Evolutionary conservation across 331 rosid species (phyloP).

Genomic region (Dryas integrifolia): DNA sequence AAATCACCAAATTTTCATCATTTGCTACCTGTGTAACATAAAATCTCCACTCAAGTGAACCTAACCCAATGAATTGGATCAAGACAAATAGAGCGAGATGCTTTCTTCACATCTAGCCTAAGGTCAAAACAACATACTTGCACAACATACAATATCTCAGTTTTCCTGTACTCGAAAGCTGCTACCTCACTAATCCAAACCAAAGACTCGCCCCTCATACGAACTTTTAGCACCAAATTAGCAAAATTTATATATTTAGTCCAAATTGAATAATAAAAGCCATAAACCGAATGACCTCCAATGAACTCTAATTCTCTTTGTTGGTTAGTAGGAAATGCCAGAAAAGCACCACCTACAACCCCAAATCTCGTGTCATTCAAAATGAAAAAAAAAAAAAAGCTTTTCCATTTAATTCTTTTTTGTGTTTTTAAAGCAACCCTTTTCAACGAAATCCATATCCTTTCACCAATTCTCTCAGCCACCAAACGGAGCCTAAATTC

Average conservation of each 20-base stretch:
- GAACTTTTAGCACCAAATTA: not conserved
- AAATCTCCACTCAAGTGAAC: not conserved
- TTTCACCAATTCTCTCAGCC: constrained; percentile 14
- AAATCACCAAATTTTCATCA: not conserved
- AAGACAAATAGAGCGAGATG: no score
- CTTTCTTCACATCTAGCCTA: not conserved
- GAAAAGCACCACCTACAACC: not conserved
- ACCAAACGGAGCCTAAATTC: constrained; percentile 1
- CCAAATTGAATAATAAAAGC: not conserved
- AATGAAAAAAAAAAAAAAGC: not conserved
- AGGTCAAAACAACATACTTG: not conserved
- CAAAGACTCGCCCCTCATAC: not conserved
- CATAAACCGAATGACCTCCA: not conserved
- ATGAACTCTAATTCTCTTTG: not conserved
- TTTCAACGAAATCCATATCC: not conserved
- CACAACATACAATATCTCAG: constrained; percentile 7
- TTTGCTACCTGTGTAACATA: not conserved
- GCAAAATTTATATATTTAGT: not conserved
- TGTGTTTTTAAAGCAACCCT: not conserved
- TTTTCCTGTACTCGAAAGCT: not conserved
- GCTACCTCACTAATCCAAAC: not conserved
- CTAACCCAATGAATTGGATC: not conserved
- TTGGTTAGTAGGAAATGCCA: not conserved
- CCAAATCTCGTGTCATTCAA: not conserved
- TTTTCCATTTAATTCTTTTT: not conserved